These are phyloP conservation scores for Zymoseptoria ardabiliae DNA, from an alignment of 2,329 filamentous ascomycete genomes.

Conservation along the genomic window DNA sequence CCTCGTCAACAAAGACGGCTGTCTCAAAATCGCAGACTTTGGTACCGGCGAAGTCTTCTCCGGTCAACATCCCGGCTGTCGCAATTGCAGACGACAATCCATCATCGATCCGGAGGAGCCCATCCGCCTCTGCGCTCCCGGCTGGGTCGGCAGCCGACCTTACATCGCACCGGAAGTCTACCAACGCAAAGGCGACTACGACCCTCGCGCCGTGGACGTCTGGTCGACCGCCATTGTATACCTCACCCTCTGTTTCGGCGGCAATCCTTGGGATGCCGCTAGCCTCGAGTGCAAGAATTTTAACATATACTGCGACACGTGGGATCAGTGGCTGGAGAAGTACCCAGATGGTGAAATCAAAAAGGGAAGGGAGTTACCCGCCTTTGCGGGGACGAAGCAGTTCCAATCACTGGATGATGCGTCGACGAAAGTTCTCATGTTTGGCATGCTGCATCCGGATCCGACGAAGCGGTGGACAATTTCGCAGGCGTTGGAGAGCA, in stretches of 20 bases:
- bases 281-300: constrained; percentile 51
- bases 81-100: constrained; percentile 45
- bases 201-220: constrained; percentile 73
- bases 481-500: constrained; percentile 54
- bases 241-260: constrained; percentile 66
- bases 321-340: constrained; percentile 58
- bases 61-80: constrained; percentile 70
- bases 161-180: constrained; percentile 86
- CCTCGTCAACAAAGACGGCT: constrained; percentile 68
- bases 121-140: constrained; percentile 64
- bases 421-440: constrained; percentile 60
- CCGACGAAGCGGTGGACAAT: constrained; percentile 65
- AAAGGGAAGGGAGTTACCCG: constrained; percentile 24
- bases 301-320: constrained; percentile 57
- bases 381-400: constrained; percentile 58
- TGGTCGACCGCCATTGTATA: constrained; percentile 83
- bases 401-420: constrained; percentile 60
- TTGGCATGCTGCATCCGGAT: constrained; percentile 77
- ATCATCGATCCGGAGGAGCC: constrained; percentile 66
- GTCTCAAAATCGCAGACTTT: constrained; percentile 87
- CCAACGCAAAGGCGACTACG: constrained; percentile 57
- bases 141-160: constrained; percentile 75
- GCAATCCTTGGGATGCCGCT: constrained; percentile 67
- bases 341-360: constrained; percentile 50
- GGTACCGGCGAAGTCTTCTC: constrained; percentile 81